Evolutionary conservation across 805 yeast species (phyloP).

Genomic region (Komagataella pseudopastoris): DNA sequence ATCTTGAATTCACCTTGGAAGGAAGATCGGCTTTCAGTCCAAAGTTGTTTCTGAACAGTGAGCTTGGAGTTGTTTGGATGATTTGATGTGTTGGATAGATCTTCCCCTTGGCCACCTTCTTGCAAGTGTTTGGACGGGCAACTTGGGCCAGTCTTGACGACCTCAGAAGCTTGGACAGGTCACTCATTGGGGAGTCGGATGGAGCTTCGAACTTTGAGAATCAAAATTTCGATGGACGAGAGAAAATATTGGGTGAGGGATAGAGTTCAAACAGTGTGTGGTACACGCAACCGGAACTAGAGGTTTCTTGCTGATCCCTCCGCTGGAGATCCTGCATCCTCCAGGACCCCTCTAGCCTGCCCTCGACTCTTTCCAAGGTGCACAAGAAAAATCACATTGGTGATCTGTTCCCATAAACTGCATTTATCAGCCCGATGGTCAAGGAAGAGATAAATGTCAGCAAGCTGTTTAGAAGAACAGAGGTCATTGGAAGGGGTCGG

Average conservation of each 20-base stretch:
- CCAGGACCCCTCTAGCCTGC: not conserved
- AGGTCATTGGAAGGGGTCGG: constrained; percentile 90
- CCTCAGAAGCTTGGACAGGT: constrained; percentile 4
- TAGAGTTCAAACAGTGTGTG: not conserved
- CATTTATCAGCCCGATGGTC: not conserved
- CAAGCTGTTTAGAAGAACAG: constrained; percentile 58
- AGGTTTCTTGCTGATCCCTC: not conserved
- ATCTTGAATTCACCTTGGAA: constrained; percentile 38
- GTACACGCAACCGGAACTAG: not conserved
- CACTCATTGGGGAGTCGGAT: not conserved
- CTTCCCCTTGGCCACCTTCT: constrained; percentile 12
- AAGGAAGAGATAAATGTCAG: constrained; percentile 3
- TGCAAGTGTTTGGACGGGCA: constrained; percentile 14
- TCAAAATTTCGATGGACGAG: constrained; percentile 40
- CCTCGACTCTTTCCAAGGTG: not conserved
- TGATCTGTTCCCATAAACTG: not conserved
- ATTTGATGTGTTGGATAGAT: constrained; percentile 58
- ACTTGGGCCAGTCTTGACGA: constrained; percentile 20
- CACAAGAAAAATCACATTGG: not conserved
- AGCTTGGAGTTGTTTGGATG: constrained; percentile 52
- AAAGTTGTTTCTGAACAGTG: constrained; percentile 55
- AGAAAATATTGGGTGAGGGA: constrained; percentile 15
- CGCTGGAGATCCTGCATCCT: not conserved
- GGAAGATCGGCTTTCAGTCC: constrained; percentile 70
- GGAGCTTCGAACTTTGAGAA: not conserved